Evolutionary conservation across 2,329 filamentous ascomycete genomes (phyloP).

Genomic region (Colletotrichum siamense): DNA sequence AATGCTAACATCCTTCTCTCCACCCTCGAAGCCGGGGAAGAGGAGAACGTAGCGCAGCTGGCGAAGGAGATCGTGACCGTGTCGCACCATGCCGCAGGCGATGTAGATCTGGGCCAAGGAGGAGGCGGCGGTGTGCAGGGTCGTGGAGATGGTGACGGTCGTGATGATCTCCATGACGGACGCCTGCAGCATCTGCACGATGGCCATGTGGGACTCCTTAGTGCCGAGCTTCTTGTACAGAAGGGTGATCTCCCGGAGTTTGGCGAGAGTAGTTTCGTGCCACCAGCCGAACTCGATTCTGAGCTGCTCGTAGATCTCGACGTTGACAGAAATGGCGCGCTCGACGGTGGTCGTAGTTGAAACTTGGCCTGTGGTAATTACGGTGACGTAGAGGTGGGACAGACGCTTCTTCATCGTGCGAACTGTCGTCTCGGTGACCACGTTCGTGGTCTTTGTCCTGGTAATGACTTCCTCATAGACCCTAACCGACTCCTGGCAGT

Average conservation of each 20-base stretch:
- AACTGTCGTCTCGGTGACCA: conserved; percentile 39
- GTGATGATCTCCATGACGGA: conserved; percentile 46
- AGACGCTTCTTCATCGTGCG: conserved; percentile 54
- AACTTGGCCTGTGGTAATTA: conserved; percentile 41
- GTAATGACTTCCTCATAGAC: conserved; percentile 52
- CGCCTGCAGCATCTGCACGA: conserved; percentile 42
- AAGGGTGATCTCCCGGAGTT: conserved; percentile 47
- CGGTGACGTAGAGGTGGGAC: conserved; percentile 47
- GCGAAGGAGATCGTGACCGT: conserved; percentile 48
- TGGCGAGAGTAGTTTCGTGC: conserved; percentile 48
- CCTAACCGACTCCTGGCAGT: conserved; percentile 47
- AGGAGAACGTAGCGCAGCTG: conserved; percentile 57
- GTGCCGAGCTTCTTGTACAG: conserved; percentile 44
- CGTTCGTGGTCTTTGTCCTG: conserved; percentile 36
- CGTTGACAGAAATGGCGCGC: conserved; percentile 33
- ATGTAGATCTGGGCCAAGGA: conserved; percentile 52
- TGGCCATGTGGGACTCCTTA: conserved; percentile 40
- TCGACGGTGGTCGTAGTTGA: conserved; percentile 39
- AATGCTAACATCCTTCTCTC: conserved; percentile 33
- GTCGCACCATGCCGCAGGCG: conserved; percentile 40
- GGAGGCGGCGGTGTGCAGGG: conserved; percentile 54
- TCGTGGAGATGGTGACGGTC: conserved; percentile 40
- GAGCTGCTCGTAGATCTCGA: conserved; percentile 47
- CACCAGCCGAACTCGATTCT: conserved; percentile 50
- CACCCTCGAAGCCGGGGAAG: conserved; percentile 43